Conservation (phyloP, 495 filamentous ascomycete species). For the Aspergillus steynii region DNA sequence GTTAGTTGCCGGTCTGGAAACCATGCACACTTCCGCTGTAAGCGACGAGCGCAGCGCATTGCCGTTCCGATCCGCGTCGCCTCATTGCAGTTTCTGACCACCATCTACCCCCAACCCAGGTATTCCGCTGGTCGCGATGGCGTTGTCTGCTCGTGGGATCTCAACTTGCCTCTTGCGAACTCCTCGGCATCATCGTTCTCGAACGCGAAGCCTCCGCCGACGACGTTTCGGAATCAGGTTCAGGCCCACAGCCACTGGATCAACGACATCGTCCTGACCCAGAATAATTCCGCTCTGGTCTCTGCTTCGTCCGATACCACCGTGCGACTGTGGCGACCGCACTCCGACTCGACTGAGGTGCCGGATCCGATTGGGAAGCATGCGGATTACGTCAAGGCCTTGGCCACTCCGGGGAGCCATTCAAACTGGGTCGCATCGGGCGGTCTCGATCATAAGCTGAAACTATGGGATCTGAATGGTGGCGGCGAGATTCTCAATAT, state of each 20-base stretch:
- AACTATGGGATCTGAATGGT: conserved; percentile 89
- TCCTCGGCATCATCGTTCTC: conserved; percentile 37
- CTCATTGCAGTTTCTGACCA: conserved; percentile 22
- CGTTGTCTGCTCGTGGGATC: conserved; percentile 92
- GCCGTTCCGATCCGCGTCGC: conserved; percentile 2
- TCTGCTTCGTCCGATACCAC: conserved; percentile 95
- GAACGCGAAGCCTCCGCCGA: conserved; percentile 38
- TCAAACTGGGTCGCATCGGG: conserved; percentile 95
- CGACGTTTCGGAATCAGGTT: conserved; percentile 84
- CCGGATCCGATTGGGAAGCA: conserved; percentile 89
- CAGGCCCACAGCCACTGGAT: conserved; percentile 99
- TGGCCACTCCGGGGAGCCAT: conserved; percentile 71
- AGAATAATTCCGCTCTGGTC: conserved; percentile 80
- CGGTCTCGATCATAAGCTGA: conserved; percentile 88
- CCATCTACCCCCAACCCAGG: conserved; percentile 44
- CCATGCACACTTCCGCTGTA: background rate
- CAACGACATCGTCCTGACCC: conserved; percentile 88
- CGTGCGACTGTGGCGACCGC: conserved; percentile 93
- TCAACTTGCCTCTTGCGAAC: conserved; percentile 54
- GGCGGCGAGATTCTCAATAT: conserved; percentile 83
- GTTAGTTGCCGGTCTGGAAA: no score
- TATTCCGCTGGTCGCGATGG: conserved; percentile 97
- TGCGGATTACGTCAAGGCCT: conserved; percentile 91
- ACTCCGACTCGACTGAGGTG: conserved; percentile 61
- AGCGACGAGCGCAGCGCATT: background rate